phyloP scores from a whole-genome alignment of 192 early-diverging fungal species.

The Dimargaris xerosporica region DNA sequence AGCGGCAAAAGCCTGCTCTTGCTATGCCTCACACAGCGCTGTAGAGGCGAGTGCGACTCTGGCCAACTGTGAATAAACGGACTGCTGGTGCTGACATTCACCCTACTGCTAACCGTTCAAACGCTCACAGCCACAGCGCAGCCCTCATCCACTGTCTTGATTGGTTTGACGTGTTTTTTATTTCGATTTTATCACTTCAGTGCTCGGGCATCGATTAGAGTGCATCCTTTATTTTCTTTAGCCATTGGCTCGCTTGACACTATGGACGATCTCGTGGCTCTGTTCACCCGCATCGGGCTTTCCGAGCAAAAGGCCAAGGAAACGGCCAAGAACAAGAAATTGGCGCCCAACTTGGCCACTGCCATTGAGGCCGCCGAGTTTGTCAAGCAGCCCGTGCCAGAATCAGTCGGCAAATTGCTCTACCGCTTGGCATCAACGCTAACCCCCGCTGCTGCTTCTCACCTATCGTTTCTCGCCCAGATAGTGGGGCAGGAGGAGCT shows the following conservation, averaged over 20 bases:
- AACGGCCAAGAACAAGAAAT: constrained; percentile 90
- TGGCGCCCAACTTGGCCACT: constrained; percentile 56
- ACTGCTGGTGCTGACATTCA: no score
- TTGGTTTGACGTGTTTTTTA: no score
- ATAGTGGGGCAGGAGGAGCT: constrained; percentile 59
- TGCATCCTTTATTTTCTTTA: not conserved
- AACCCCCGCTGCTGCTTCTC: constrained; percentile 47
- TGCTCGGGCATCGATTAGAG: no score
- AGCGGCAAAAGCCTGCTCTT: no score
- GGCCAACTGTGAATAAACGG: no score
- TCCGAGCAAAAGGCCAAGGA: constrained; percentile 85
- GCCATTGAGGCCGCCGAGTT: constrained; percentile 55
- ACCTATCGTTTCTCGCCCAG: constrained; percentile 65
- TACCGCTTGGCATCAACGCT: constrained; percentile 80
- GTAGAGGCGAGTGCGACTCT: no score
- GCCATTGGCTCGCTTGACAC: not conserved
- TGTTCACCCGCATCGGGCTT: constrained; percentile 81
- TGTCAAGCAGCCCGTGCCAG: constrained; percentile 22
- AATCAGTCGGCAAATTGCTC: constrained; percentile 54
- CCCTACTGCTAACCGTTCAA: no score
- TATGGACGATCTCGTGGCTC: constrained; percentile 25
- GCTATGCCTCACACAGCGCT: no score
- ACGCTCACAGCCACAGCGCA: no score
- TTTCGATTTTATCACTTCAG: no score
- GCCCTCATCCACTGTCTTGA: no score